Base-by-base conservation (phyloP, 2,329 filamentous ascomycete genomes). In the Ascocoryne sarcoides region DNA sequence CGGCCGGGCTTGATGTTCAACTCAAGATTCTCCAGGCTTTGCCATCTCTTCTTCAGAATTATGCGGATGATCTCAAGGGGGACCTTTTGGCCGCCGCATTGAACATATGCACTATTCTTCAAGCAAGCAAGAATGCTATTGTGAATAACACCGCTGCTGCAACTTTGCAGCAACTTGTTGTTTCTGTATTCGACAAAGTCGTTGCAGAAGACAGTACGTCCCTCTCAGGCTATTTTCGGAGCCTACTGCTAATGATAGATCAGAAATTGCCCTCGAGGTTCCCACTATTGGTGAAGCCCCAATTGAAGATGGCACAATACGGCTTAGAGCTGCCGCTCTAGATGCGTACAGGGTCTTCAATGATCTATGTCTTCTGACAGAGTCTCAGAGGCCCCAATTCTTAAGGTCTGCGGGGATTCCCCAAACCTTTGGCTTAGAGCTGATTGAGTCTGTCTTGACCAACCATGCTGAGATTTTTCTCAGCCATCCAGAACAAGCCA, bases 111-210 rank as follows among this genome's bases (percentile, higher is more conserved):
- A 92, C 92, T 45, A 82, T 86, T 37, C 65, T 98, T 36, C 89
- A 96, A 63, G 82, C 79, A 42, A 92, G 84, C 62, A 96, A 95
- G 65, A 93, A 89, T 65, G 79, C 82, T 18, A 88, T 94, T 37
- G 88, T 98, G 52, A 93, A 90, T 58, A 93, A 93, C 54, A 96
- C 93, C 1, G 92, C 92, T 8, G 87, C 90, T 18, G 92, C 92
- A n/a, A 96, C 92, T 2, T 68, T 98, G 39, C 90, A 95, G 62
- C 92, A 96, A 61, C 74, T 98, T 10, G 81, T 96, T 5, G 86
- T 92, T 21, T 83, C 85, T 1, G 84, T 95, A 0, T 96, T 95
- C 62, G 92, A 96, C 60, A 92, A 93, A 60, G 87, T 95, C 2
- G 75, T 80, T 1, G 67, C 68, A 4, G 88, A 95, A 66, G 88